Evolutionary conservation across 495 filamentous ascomycete species (phyloP).

Genomic region (Penicillium mononematosum): DNA sequence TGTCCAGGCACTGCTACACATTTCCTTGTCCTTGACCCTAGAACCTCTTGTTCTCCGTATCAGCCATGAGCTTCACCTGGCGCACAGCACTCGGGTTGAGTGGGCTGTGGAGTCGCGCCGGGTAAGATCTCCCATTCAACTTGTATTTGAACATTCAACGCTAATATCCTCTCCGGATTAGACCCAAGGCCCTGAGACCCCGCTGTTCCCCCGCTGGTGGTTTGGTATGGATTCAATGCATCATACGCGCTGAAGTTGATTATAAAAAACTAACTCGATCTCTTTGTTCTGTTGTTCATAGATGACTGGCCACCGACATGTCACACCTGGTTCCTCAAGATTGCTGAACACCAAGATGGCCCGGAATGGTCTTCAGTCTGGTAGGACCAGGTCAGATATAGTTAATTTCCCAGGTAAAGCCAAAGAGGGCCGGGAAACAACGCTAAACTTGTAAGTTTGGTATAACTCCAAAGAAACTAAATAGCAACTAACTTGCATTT

Average conservation of each 20-base stretch:
- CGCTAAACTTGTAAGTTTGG: slow-evolving; percentile 5
- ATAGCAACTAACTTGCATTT: neutral
- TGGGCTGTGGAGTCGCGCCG: neutral
- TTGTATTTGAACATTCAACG: neutral
- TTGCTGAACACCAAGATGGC: neutral
- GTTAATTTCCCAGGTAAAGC: neutral
- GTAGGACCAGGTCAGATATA: neutral
- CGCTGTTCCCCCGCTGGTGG: neutral
- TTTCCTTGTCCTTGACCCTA: neutral
- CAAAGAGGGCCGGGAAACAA: neutral
- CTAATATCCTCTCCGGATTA: slow-evolving; percentile 3
- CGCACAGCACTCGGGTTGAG: neutral
- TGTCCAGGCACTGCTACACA: neutral
- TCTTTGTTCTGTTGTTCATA: neutral
- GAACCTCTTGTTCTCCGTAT: neutral
- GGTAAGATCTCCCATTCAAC: slow-evolving; percentile 1
- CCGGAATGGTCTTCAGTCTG: neutral
- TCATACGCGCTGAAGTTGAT: neutral
- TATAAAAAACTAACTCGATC: neutral
- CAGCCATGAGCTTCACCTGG: slow-evolving; percentile 3
- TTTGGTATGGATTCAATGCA: slow-evolving; percentile 1
- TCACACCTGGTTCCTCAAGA: neutral
- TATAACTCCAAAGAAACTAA: neutral
- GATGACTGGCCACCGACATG: neutral
- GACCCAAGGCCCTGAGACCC: neutral